Percentiles rank a stretch among this genome's conserved stretches.
These are phyloP conservation scores for Alternaria postmessia DNA, from an alignment of 2,329 filamentous ascomycete genomes.

Conservation along the genomic window DNA sequence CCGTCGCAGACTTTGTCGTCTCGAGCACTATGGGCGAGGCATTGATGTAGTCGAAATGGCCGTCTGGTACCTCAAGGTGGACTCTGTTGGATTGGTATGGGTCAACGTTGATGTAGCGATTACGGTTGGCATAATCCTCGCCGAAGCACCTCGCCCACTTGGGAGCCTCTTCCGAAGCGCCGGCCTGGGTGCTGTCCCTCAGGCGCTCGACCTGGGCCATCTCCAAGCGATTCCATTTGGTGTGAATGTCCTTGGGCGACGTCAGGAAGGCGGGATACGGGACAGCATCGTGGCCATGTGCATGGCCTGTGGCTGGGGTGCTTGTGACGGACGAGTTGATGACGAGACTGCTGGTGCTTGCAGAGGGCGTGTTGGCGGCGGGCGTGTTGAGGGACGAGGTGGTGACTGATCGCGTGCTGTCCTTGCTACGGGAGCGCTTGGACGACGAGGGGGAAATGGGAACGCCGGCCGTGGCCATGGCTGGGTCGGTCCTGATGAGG, in stretches of 20 bases:
- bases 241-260: constrained; percentile 61
- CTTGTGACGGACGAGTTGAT: constrained; percentile 31
- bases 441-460: constrained; percentile 49
- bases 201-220: constrained; percentile 66
- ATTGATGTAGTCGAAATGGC: constrained; percentile 63
- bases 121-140: constrained; percentile 68
- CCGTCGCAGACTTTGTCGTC: constrained; percentile 50
- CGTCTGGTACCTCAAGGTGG: constrained; percentile 77
- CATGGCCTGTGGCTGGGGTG: constrained; percentile 19
- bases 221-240: constrained; percentile 69
- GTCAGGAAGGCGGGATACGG: constrained; percentile 63
- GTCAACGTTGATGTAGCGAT: constrained; percentile 89
- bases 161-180: constrained; percentile 55
- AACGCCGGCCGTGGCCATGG: constrained; percentile 38
- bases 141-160: constrained; percentile 67
- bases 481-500: constrained; percentile 32
- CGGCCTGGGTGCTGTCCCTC: constrained; percentile 50
- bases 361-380: constrained; percentile 37
- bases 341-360: constrained; percentile 44
- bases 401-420: constrained; percentile 45
- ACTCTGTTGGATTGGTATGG: constrained; percentile 89
- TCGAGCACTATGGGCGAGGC: constrained; percentile 57
- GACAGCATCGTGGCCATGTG: constrained; percentile 28
- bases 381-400: constrained; percentile 38
- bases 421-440: constrained; percentile 51